A percentile compares a stretch with the other conserved stretches of the same genome.
These are phyloP conservation scores for Actinomortierella ambigua DNA, from an alignment of 371 early-diverging fungal species.

Conservation along the genomic window DNA sequence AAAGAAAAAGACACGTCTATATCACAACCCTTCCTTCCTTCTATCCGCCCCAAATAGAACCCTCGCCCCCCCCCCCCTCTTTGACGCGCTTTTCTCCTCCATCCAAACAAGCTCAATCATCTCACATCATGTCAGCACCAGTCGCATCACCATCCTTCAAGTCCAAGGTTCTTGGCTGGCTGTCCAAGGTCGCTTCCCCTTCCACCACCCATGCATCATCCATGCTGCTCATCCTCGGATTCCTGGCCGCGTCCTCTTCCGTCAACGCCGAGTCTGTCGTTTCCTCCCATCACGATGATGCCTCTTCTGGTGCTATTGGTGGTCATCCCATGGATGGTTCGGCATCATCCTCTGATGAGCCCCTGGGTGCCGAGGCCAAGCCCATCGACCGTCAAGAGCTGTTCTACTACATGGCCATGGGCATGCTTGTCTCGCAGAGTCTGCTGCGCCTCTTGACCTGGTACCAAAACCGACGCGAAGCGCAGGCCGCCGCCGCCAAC, in stretches of 20 bases:
- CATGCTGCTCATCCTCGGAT: constrained; percentile 42
- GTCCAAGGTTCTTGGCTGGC: constrained; percentile 33
- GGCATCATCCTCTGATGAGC: neutral
- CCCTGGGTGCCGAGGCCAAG: constrained; percentile 11
- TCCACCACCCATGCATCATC: constrained; percentile 43
- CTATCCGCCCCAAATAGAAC: too few relatives aligned
- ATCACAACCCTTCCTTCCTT: too few relatives aligned
- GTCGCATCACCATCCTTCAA: too few relatives aligned
- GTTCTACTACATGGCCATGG: constrained; percentile 40
- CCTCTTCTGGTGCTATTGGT: constrained; percentile 5
- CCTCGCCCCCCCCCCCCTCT: too few relatives aligned
- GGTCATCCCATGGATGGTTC: constrained; percentile 19
- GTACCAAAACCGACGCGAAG: constrained; percentile 31
- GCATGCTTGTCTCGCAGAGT: constrained; percentile 43
- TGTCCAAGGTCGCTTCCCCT: constrained; percentile 32
- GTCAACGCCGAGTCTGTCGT: constrained; percentile 8
- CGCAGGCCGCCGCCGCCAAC: constrained; percentile 19
- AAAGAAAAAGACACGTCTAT: too few relatives aligned
- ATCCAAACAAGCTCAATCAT: too few relatives aligned
- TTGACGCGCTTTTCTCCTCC: too few relatives aligned
- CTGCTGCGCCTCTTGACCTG: constrained; percentile 34
- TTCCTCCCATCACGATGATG: constrained; percentile 20
- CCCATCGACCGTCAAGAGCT: constrained; percentile 19
- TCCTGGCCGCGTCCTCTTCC: constrained; percentile 21
- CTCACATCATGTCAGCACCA: too few relatives aligned